These are phyloP conservation scores for Fraxinus angustifolia DNA, from an alignment of 305 asterid species.

Conservation along the genomic window DNA sequence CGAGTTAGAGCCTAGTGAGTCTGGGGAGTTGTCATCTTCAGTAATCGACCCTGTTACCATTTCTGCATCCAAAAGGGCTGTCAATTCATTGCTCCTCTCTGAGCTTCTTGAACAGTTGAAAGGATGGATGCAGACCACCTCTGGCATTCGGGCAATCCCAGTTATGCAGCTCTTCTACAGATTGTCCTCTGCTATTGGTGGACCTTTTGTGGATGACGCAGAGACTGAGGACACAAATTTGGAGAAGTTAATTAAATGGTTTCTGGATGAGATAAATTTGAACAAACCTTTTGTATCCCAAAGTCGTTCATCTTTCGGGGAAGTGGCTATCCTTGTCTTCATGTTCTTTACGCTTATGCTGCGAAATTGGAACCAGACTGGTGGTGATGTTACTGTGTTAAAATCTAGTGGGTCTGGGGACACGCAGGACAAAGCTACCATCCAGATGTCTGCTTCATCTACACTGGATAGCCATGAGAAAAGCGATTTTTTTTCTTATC, in stretches of 20 bases:
- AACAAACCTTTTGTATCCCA: slow-evolving; percentile 62
- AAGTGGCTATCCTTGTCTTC: slow-evolving; percentile 74
- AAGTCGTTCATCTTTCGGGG: slow-evolving; percentile 82
- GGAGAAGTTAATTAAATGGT: slow-evolving; percentile 91
- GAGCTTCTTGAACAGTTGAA: slow-evolving; percentile 94
- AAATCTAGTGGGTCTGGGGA: slow-evolving; percentile 64
- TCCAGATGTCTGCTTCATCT: slow-evolving; percentile 54
- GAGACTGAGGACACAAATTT: slow-evolving; percentile 72
- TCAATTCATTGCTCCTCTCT: slow-evolving; percentile 83
- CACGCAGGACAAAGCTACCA: slow-evolving; percentile 56
- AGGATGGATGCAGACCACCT: slow-evolving; percentile 92
- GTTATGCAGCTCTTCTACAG: slow-evolving; percentile 94
- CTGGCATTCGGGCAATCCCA: slow-evolving; percentile 90
- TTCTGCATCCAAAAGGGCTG: slow-evolving; percentile 96
- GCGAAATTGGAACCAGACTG: slow-evolving; percentile 98
- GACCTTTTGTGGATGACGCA: slow-evolving; percentile 74
- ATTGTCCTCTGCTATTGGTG: slow-evolving; percentile 90
- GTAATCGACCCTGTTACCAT: slow-evolving; percentile 84
- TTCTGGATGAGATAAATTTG: slow-evolving; percentile 75
- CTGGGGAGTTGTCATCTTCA: slow-evolving; percentile 72
- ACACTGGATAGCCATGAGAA: slow-evolving; percentile 61
- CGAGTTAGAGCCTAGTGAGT: slow-evolving; percentile 73
- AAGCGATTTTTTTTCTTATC: slow-evolving; percentile 57
- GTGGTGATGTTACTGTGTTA: slow-evolving; percentile 60
- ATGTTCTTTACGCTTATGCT: slow-evolving; percentile 98